Conservation (phyloP, 768 basidiomycete genomes). For the Phlegmacium glaucopus region DNA sequence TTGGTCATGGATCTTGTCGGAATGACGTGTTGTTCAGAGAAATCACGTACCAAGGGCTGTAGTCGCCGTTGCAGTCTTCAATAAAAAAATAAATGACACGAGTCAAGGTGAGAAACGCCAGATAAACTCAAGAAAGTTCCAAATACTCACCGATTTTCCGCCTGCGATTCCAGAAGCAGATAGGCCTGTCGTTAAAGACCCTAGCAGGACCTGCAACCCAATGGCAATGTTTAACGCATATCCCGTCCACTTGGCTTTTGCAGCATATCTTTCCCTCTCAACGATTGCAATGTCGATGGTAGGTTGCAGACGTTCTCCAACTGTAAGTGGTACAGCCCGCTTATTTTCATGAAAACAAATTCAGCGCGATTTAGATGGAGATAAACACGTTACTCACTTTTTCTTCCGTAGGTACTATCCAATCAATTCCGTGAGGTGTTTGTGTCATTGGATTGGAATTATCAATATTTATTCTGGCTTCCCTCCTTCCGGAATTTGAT, state of each 20-base stretch:
- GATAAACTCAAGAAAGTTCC: background rate
- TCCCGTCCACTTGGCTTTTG: conserved; percentile 41
- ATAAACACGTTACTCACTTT: conserved; percentile 16
- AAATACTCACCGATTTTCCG: conserved; percentile 36
- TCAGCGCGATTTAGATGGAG: background rate
- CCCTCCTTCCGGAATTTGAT: too few species aligned
- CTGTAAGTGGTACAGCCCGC: conserved; percentile 23
- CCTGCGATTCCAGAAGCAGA: conserved; percentile 42
- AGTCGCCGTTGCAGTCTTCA: conserved; percentile 34
- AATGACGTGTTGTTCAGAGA: background rate
- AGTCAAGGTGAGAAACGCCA: too few species aligned
- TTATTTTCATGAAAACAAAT: background rate
- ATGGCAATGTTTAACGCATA: conserved; percentile 46
- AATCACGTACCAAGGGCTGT: conserved; percentile 35
- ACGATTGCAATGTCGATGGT: conserved; percentile 44
- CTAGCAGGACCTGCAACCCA: conserved; percentile 59
- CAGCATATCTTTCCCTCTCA: conserved; percentile 42
- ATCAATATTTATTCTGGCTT: too few species aligned
- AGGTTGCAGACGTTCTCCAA: conserved; percentile 48
- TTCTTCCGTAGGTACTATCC: conserved; percentile 35
- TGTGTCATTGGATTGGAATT: too few species aligned
- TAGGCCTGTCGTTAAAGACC: conserved; percentile 63
- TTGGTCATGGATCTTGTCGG: background rate
- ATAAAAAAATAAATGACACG: too few species aligned
- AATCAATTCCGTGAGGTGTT: too few species aligned